Percentiles rank a stretch among this genome's conserved stretches.
phyloP scores from a whole-genome alignment of 768 basidiomycete species.

The Boletus subparvulus region DNA sequence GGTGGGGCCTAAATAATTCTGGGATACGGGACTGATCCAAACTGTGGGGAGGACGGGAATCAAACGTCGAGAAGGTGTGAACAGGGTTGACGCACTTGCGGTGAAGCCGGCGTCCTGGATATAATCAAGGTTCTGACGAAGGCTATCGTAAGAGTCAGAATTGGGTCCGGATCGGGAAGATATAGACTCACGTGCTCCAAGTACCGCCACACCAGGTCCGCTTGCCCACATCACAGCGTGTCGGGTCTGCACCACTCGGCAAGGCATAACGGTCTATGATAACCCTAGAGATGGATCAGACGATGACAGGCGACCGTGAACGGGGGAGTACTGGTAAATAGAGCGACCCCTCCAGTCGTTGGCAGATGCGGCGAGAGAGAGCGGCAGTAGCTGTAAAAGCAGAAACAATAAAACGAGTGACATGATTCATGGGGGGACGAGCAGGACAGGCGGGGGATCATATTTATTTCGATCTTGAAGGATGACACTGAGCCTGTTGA shows the following conservation, averaged over 20 bases:
- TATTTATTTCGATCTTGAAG: not conserved
- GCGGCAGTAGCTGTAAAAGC: not conserved
- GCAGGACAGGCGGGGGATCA: not conserved
- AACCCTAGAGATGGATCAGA: constrained; percentile 5
- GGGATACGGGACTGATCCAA: constrained; percentile 81
- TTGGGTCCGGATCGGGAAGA: no score
- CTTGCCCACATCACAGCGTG: constrained; percentile 6
- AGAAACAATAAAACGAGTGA: not conserved
- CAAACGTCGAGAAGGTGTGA: not conserved
- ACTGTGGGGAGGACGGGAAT: constrained; percentile 38
- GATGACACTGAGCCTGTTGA: no score
- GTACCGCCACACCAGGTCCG: constrained; percentile 20
- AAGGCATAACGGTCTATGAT: constrained; percentile 15
- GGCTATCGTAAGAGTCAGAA: no score
- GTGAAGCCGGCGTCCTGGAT: constrained; percentile 82
- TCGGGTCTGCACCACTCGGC: constrained; percentile 7
- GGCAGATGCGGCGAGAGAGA: constrained; percentile 9
- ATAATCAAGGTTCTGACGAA: constrained; percentile 79
- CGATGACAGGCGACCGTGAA: not conserved
- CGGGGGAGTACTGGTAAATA: constrained; percentile 11
- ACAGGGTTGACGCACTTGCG: constrained; percentile 45
- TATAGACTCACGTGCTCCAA: constrained; percentile 11
- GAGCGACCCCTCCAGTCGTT: constrained; percentile 16
- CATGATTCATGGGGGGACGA: constrained; percentile 1
- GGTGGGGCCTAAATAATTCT: constrained; percentile 71